A percentile compares a stretch with the other conserved stretches of the same genome.
These are phyloP conservation scores for Caloboletus firmus DNA, from an alignment of 1,284 basidiomycete species.

Conservation along the genomic window DNA sequence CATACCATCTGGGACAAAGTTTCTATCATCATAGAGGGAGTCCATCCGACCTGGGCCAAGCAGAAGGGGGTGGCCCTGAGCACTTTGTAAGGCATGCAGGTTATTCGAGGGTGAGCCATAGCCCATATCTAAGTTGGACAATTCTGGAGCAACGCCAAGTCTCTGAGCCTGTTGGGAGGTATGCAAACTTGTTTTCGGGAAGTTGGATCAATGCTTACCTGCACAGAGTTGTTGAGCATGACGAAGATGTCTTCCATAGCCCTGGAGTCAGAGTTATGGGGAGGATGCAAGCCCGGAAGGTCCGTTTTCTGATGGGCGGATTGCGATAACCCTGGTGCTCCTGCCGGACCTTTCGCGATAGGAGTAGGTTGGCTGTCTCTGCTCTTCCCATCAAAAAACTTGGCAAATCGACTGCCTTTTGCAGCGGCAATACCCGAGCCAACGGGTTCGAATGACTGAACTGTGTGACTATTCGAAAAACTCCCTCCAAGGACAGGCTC, in stretches of 20 bases:
- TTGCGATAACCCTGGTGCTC: slow-evolving; percentile 44
- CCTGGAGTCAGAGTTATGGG: slow-evolving; percentile 47
- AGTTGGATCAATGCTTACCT: slow-evolving; percentile 21
- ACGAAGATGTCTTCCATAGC: slow-evolving; percentile 76
- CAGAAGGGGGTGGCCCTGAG: slow-evolving; percentile 46
- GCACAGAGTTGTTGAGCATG: slow-evolving; percentile 37
- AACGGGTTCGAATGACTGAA: slow-evolving; percentile 34
- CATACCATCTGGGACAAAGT: slow-evolving; percentile 79
- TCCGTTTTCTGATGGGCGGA: slow-evolving; percentile 52
- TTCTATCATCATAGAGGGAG: slow-evolving; percentile 70
- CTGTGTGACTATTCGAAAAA: slow-evolving; percentile 22
- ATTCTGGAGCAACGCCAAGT: slow-evolving; percentile 23
- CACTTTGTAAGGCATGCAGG: slow-evolving; percentile 38
- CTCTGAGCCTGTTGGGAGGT: slow-evolving; percentile 29
- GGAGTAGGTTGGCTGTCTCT: slow-evolving; percentile 43
- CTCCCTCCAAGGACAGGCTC: slow-evolving; percentile 22
- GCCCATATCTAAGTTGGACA: slow-evolving; percentile 24
- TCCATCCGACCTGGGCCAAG: slow-evolving; percentile 52
- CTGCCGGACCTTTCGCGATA: slow-evolving; percentile 42
- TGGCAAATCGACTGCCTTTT: slow-evolving; percentile 78
- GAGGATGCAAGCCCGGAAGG: slow-evolving; percentile 34
- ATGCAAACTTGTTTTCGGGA: background rate
- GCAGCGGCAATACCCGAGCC: slow-evolving; percentile 45
- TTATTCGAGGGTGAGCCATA: slow-evolving; percentile 28
- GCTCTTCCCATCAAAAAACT: slow-evolving; percentile 75